phyloP scores from a whole-genome alignment of 2,329 filamentous ascomycete genomes.

The Peltaster fructicola region DNA sequence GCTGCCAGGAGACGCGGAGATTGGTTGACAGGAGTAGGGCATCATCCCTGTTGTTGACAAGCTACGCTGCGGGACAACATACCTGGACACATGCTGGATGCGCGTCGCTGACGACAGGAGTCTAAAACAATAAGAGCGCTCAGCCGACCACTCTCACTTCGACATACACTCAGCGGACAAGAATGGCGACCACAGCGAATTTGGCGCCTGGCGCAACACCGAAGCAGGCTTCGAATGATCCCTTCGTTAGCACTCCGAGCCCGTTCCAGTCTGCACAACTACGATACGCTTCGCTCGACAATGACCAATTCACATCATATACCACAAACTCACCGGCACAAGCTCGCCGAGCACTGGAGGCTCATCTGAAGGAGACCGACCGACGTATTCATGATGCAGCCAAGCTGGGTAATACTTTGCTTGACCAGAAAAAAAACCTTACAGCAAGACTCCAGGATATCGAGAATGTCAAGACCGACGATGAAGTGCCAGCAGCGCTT shows the following conservation, averaged over 20 bases:
- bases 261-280: constrained; percentile 29
- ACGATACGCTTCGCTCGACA: constrained; percentile 70
- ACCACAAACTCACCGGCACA: constrained; percentile 66
- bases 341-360: constrained; percentile 73
- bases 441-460: constrained; percentile 70
- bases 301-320: constrained; percentile 55
- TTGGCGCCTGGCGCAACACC: constrained; percentile 23
- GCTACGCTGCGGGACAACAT: too few species aligned
- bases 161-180: constrained; percentile 3
- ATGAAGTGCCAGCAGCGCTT: constrained; percentile 64
- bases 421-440: constrained; percentile 73
- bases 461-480: constrained; percentile 45
- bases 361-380: constrained; percentile 83
- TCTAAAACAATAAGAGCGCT: too few species aligned
- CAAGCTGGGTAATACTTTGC: constrained; percentile 68
- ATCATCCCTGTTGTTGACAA: too few species aligned
- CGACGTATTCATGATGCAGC: constrained; percentile 81
- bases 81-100: too few species aligned
- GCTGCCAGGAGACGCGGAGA: too few species aligned
- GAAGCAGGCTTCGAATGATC: constrained; percentile 24
- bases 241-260: constrained; percentile 23
- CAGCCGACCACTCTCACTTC: too few species aligned
- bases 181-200: constrained; percentile 28
- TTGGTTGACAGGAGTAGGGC: too few species aligned
- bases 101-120: too few species aligned